These are phyloP conservation scores for Diophrys appendiculata DNA, from an alignment of 73 alveolate genomes.

Conservation along the genomic window DNA sequence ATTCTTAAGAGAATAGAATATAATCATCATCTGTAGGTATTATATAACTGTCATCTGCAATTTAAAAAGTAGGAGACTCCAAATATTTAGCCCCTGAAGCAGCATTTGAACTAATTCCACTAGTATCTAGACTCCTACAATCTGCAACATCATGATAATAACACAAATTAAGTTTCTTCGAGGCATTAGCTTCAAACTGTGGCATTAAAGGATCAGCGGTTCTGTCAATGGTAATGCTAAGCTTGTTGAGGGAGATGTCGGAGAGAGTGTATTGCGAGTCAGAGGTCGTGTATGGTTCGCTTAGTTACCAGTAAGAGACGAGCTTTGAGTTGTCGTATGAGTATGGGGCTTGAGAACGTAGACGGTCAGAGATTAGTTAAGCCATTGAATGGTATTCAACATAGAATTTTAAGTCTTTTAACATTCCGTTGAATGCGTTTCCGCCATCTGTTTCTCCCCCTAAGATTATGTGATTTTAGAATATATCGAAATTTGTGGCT, in stretches of 20 bases:
- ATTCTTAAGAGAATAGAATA: too few species aligned
- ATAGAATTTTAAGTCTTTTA: slow-evolving; percentile 47
- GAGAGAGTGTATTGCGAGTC: too few species aligned
- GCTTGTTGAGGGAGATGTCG: too few species aligned
- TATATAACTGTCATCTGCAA: slow-evolving; percentile 7
- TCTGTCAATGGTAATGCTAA: neutral
- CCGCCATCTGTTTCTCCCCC: slow-evolving; percentile 33
- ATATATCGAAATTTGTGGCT: neutral
- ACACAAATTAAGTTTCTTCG: slow-evolving; percentile 15
- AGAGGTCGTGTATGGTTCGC: slow-evolving; percentile 21
- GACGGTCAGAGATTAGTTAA: too few species aligned
- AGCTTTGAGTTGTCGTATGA: slow-evolving; percentile 51
- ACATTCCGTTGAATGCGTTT: slow-evolving; percentile 37
- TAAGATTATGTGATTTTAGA: slow-evolving; percentile 14
- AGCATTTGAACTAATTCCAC: too few species aligned
- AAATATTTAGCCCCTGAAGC: too few species aligned
- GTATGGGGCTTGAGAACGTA: slow-evolving; percentile 13
- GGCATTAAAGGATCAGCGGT: neutral
- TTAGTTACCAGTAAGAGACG: slow-evolving; percentile 52
- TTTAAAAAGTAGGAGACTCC: too few species aligned
- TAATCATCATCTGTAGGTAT: neutral
- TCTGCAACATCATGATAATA: slow-evolving; percentile 51
- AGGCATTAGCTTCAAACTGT: neutral
- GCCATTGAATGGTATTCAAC: slow-evolving; percentile 29
- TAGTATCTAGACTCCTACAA: slow-evolving; percentile 36